Base-by-base conservation (phyloP, 805 yeast species). In the Tetrapisispora iriomotensis region DNA sequence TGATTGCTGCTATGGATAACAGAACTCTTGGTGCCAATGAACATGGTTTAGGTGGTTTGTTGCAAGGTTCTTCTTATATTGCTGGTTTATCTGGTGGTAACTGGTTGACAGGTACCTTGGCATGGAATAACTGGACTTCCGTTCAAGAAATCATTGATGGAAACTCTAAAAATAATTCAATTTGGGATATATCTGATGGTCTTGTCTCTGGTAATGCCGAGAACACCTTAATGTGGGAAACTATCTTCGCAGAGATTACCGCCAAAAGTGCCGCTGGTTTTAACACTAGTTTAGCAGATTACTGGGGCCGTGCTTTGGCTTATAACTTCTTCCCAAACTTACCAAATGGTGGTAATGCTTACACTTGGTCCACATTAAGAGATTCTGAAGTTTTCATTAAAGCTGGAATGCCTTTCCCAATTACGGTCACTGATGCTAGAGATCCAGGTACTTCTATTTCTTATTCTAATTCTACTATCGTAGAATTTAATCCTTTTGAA, bases 81-180 rank as follows among this genome's bases (percentile, higher is more conserved):
- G 64, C 85, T 7, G 94, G 90, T 7, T 70, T 85, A 31, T 79
- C 90, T 12, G 95, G 95, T 26, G 95, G 95, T 21, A 73, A 83
- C 18, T 85, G 95, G 95, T 66, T 83, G 31, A 66, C 84, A 20
- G 81, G 83, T 1, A 71, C 90, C 20, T 61, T 85, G 31, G 77
- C 74, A 0, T 66, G 73, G 58, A 83, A 85, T 57, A 77, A 79
- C 54, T 86, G 82, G 78, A 75, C 87, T 10, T 66, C 82, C 9
- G 75, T 84, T 20, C 79, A 77, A 47, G 76, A 68, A 3, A 72
- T 84, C 28, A 64, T 75, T 29, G 44, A 54, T n/a, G 67, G 67
- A 39, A 47, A 46, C 34, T 48, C 47, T 17, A 35, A 29, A 7
- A 51, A 50, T 22, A 57, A 61, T 18, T 69, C 70, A 1, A 69